These are phyloP conservation scores for Mycena rosella DNA, from an alignment of 768 basidiomycete species.

Conservation along the genomic window DNA sequence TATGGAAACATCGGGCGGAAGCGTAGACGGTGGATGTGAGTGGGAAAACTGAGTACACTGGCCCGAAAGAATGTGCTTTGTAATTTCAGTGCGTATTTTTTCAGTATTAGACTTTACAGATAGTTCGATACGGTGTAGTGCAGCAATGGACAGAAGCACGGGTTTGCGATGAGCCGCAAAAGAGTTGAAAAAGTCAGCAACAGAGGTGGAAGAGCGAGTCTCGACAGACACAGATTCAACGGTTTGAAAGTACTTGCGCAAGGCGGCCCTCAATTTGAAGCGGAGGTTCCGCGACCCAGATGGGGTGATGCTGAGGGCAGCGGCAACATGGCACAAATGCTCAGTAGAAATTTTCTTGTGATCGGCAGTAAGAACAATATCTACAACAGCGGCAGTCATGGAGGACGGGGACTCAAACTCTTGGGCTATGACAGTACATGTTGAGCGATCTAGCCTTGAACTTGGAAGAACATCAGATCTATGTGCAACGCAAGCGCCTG, in stretches of 20 bases:
- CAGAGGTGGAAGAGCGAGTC: not conserved
- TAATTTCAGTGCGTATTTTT: not conserved
- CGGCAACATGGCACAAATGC: not conserved
- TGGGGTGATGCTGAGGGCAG: not conserved
- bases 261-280: not conserved
- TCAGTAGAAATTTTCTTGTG: not conserved
- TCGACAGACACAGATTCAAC: not conserved
- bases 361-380: not conserved
- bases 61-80: slow-evolving; percentile 6
- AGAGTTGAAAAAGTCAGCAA: not conserved
- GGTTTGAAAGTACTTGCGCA: not conserved
- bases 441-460: not conserved
- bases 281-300: not conserved
- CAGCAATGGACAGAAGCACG: slow-evolving; percentile 11
- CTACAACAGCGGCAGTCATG: not conserved
- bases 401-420: not conserved
- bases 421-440: not conserved
- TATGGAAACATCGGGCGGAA: not conserved
- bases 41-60: not conserved
- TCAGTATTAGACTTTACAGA: not conserved
- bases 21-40: not conserved
- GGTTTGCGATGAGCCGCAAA: slow-evolving; percentile 3
- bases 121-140: slow-evolving; percentile 4
- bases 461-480: not conserved
- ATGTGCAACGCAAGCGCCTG: slow-evolving; percentile 1